Base-by-base conservation (phyloP, 148 eudicot species). In the Gaultheria prostrata region DNA sequence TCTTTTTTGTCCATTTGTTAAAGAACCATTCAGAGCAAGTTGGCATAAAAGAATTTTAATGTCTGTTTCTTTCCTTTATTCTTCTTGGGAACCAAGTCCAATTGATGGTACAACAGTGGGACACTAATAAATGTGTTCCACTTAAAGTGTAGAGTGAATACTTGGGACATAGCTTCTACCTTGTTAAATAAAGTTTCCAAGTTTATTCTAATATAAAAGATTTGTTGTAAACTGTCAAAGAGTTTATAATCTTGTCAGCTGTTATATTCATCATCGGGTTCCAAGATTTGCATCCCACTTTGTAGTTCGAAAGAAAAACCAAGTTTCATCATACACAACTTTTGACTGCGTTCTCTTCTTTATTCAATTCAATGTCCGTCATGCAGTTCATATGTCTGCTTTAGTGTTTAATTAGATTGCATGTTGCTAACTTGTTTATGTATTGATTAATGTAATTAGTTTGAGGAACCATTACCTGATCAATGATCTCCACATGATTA, bases 401-500 rank as follows among this genome's bases (percentile, higher is more conserved):
- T 53, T 59, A 33, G 33, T 56, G 24, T 78, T 35, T 65, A 17
- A 56, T 79, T 71, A 72, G 50, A 49, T 17, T 26, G 45, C 53
- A 70, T 65, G 18, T 79, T 1, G 43, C 80, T 45, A 12, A 59
- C 18, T n/a, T 26, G 18, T 45, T 82, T 45, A 10, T 21, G n/a
- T 63, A 56, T 71, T 35, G 33, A 14, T 14, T 10, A 53, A 6
- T 69, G 77, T 56, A 78, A 46, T 69, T 83, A 78, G 32, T 69
- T 77, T 67, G 75, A 24, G 8, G 75, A 50, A n/a, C 48, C 59
- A 35, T 32, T 76, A 75, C 70, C 67, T 82, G 79, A 69, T 72
- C 50, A 13, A 5, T 84, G 21, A 26, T 59, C 20, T 39, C 21
- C 82, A 50, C 32, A 72, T 76, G n/a, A 78, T 89, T 85, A 6